A percentile compares a stretch with the other conserved stretches of the same genome.
Conservation (phyloP, 2,329 filamentous ascomycete genomes). For the Xylaria hypoxylon region DNA sequence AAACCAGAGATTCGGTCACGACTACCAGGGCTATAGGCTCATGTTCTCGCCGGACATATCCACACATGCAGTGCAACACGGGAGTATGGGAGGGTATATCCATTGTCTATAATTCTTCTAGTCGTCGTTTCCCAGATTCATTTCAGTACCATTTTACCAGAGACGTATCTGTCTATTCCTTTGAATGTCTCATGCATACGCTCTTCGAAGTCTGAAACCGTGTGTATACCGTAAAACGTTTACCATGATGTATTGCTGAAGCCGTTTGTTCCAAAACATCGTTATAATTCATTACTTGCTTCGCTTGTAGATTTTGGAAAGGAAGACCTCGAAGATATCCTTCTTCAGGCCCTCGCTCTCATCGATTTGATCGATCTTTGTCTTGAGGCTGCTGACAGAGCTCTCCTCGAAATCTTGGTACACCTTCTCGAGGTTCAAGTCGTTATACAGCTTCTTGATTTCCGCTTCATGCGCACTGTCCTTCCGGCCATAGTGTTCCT, state of each 20-base stretch:
- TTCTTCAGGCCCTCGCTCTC: constrained; percentile 91
- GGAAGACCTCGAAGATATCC: constrained; percentile 87
- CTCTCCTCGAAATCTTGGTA: constrained; percentile 94
- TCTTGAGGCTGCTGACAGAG: constrained; percentile 79
- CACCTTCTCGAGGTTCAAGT: constrained; percentile 83
- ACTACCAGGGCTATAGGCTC: not conserved
- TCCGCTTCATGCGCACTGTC: constrained; percentile 83
- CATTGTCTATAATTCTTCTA: constrained; percentile 25
- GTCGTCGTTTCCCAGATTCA: constrained; percentile 2
- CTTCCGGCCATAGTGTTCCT: constrained; percentile 95
- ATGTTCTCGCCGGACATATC: too few species aligned
- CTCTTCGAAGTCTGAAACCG: constrained; percentile 4
- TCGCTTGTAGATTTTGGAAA: constrained; percentile 98
- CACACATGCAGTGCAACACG: not conserved
- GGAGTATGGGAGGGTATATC: constrained; percentile 24
- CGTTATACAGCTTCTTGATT: constrained; percentile 89
- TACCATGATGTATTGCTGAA: constrained; percentile 3
- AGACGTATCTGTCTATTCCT: constrained; percentile 22
- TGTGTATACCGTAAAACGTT: not conserved
- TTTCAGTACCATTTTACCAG: constrained; percentile 23
- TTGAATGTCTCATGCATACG: not conserved
- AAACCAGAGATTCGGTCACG: too few species aligned
- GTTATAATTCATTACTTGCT: constrained; percentile 74
- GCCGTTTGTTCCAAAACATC: not conserved
- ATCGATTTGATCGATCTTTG: constrained; percentile 82